Conservation (phyloP, 2,329 filamentous ascomycete species). For the Fusarium tuaranense region DNA sequence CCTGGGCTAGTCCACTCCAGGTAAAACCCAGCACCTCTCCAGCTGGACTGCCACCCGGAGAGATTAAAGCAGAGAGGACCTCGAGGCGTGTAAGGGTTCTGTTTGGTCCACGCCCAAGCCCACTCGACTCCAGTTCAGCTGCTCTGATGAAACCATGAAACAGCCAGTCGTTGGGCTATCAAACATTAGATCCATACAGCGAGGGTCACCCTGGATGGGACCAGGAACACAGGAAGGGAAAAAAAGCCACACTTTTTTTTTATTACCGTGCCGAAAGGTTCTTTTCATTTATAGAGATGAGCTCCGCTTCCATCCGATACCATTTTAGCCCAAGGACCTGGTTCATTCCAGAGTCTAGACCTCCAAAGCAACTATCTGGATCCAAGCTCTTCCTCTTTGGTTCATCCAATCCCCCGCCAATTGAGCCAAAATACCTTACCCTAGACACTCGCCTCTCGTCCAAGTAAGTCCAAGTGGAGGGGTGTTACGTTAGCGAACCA, state of each 20-base stretch:
- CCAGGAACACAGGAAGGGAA: background rate
- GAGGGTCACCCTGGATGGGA: background rate
- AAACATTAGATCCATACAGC: background rate
- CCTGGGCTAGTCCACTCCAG: conserved; percentile 20
- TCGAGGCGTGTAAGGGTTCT: background rate
- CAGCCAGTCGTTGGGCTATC: conserved; percentile 11
- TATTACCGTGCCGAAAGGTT: background rate
- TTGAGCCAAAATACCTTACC: conserved; percentile 10
- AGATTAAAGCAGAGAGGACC: background rate
- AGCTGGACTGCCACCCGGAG: conserved; percentile 1
- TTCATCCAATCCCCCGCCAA: conserved; percentile 25
- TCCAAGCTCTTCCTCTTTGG: conserved; percentile 1
- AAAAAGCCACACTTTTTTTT: background rate
- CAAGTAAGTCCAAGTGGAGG: conserved; percentile 3
- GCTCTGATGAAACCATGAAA: conserved; percentile 25
- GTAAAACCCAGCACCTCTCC: conserved; percentile 23
- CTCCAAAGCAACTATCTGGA: background rate
- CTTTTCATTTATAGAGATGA: conserved; percentile 10
- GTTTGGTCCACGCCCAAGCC: conserved; percentile 1
- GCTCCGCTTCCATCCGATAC: conserved; percentile 27
- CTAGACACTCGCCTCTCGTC: conserved; percentile 4
- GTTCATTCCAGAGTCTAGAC: conserved; percentile 15
- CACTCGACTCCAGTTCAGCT: conserved; percentile 8
- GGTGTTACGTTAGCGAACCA: conserved; percentile 4
- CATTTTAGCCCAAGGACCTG: background rate